Conservation (phyloP, 306 rosid genomes). For the cucumber (Cucumis sativus) region Cucumber_9930_V3 NC_026659.2:31493001-31493500, state of each 20-base stretch:
- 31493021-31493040: too few species aligned
- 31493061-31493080: too few species aligned
- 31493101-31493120: too few species aligned
- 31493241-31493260: not conserved
- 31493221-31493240: not conserved
- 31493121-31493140: too few species aligned
- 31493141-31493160: too few species aligned
- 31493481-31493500: conserved; percentile 66
- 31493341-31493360: conserved; percentile 32
- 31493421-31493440: conserved; percentile 42
- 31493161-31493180: not conserved
- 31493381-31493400: conserved; percentile 36
- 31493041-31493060: too few species aligned
- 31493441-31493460: conserved; percentile 37
- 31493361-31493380: conserved; percentile 48
- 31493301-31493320: not conserved
- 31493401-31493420: conserved; percentile 35
- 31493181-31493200: not conserved
- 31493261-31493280: not conserved
- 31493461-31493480: conserved; percentile 34
- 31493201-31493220: not conserved
- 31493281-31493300: not conserved
- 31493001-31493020: too few species aligned
- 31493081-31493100: too few species aligned
- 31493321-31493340: conserved; percentile 1